Percentiles rank a stretch among this genome's conserved stretches.
Conservation (phyloP, 306 rosid genomes). For the Cotoneaster glaucophyllus region DNA sequence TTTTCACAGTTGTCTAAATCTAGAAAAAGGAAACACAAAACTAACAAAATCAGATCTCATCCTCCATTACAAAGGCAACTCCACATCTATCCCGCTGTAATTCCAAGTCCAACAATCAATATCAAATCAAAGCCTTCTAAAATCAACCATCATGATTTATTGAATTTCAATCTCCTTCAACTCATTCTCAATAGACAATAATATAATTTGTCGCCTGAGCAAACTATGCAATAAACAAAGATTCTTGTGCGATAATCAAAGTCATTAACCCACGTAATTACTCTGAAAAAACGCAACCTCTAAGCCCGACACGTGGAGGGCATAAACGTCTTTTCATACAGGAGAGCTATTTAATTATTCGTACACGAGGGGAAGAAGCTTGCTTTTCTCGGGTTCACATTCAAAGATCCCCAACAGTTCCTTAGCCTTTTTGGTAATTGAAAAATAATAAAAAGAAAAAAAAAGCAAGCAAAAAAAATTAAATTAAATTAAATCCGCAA, state of each 20-base stretch:
- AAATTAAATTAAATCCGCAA: not conserved
- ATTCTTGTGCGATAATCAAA: conserved; percentile 6
- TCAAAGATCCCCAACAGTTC: conserved; percentile 40
- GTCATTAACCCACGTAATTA: conserved; percentile 6
- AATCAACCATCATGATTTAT: not conserved
- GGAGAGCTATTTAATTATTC: conserved; percentile 23
- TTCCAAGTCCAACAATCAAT: not conserved
- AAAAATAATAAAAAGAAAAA: conserved; percentile 10
- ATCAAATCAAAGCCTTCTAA: conserved; percentile 5
- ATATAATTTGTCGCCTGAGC: not conserved
- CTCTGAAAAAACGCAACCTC: not conserved
- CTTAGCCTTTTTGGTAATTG: not conserved
- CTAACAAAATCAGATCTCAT: not conserved
- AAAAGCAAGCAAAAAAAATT: not conserved
- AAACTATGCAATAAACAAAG: not conserved
- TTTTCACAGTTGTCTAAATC: too few relatives aligned
- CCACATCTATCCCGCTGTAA: not conserved
- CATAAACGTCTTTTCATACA: conserved; percentile 14
- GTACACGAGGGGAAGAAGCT: conserved; percentile 71
- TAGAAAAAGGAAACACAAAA: too few relatives aligned
- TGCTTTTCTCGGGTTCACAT: conserved; percentile 45
- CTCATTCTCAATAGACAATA: not conserved
- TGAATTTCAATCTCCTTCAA: not conserved
- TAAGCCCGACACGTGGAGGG: conserved; percentile 40
- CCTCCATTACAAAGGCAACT: not conserved